These are phyloP conservation scores for Closterium sp. DNA, from an alignment of 139 green algal genomes.

Conservation along the genomic window DNA sequence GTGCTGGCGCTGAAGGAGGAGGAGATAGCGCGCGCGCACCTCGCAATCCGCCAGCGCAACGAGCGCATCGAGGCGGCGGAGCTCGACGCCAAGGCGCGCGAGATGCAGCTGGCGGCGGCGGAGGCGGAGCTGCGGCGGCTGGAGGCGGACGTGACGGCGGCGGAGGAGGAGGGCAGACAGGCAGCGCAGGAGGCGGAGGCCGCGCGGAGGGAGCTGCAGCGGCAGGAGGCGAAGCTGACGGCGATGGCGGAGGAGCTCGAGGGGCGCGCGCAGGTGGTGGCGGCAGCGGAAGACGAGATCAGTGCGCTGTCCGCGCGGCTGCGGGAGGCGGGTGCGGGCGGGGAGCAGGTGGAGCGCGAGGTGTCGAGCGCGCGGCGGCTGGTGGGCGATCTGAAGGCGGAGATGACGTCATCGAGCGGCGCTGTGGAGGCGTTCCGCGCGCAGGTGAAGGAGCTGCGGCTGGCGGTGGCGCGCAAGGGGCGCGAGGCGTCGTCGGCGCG, in stretches of 20 bases:
- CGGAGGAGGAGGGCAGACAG: not conserved
- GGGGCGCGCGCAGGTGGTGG: not conserved
- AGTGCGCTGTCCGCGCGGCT: not conserved
- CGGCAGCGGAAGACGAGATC: not conserved
- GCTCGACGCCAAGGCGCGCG: not conserved
- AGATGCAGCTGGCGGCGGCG: not conserved
- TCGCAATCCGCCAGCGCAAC: not conserved
- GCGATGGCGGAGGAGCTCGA: not conserved
- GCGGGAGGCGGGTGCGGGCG: not conserved
- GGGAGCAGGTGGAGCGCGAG: not conserved
- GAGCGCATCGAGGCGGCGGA: not conserved
- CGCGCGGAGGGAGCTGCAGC: not conserved
- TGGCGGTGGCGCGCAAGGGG: not conserved
- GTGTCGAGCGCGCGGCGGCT: not conserved
- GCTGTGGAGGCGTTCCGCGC: not conserved
- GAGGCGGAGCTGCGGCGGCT: not conserved
- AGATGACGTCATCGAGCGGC: not conserved
- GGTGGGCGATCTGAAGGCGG: not conserved
- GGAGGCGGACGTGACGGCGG: not conserved
- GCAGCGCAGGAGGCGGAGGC: not conserved
- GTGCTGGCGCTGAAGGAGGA: not conserved
- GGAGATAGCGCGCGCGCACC: not conserved
- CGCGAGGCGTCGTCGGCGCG: not conserved
- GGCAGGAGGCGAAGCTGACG: not conserved
- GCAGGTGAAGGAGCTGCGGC: not conserved